Conservation (phyloP, 805 yeast genomes). For the Sungouiozyma intestinalis region DNA sequence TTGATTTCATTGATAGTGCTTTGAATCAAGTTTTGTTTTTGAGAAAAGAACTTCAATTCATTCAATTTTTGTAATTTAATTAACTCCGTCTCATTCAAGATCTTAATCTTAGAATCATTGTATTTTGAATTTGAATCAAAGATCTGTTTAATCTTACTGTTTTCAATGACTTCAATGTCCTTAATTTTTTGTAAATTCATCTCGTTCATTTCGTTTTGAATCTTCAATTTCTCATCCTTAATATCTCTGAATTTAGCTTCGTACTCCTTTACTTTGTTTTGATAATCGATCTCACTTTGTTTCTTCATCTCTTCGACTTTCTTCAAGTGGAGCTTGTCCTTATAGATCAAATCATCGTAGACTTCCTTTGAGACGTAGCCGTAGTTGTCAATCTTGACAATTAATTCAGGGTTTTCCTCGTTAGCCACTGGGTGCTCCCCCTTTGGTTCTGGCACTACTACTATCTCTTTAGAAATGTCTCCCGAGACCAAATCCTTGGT, state of each 20-base stretch:
- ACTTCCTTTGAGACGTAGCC: constrained; percentile 23
- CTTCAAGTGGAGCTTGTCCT: constrained; percentile 13
- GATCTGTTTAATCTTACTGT: constrained; percentile 13
- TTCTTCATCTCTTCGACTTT: constrained; percentile 11
- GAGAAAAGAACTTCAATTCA: constrained; percentile 16
- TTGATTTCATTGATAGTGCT: constrained; percentile 19
- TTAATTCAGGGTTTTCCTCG: constrained; percentile 9
- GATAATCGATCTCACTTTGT: constrained; percentile 11
- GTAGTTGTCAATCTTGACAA: constrained; percentile 18
- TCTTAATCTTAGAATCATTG: constrained; percentile 14
- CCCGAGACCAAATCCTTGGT: background rate
- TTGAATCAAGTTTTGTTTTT: constrained; percentile 17
- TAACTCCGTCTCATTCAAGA: constrained; percentile 20
- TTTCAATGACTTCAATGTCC: constrained; percentile 19
- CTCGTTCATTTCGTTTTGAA: constrained; percentile 15
- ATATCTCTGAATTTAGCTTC: constrained; percentile 12
- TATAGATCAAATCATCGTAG: constrained; percentile 20
- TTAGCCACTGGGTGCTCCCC: background rate
- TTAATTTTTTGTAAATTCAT: constrained; percentile 15
- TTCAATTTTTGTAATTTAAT: constrained; percentile 18
- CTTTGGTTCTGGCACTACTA: background rate
- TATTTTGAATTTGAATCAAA: constrained; percentile 16
- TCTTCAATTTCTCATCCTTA: constrained; percentile 14
- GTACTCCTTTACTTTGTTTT: constrained; percentile 14
- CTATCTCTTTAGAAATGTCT: background rate